Evolutionary conservation across 805 yeast genomes (phyloP).

Genomic region (Candida mattraensis): DNA sequence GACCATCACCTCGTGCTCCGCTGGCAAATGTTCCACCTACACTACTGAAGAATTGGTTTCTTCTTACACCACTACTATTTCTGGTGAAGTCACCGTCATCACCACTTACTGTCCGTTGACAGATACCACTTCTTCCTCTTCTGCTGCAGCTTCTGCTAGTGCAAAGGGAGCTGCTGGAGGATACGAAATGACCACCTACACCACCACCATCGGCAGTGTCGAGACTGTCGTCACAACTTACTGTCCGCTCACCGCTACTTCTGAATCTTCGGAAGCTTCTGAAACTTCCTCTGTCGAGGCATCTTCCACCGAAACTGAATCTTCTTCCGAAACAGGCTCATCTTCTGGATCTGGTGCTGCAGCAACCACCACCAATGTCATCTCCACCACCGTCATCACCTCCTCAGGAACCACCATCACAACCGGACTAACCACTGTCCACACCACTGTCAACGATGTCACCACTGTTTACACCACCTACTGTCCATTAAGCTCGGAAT

Average conservation of each 20-base stretch:
- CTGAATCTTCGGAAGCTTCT: conserved; percentile 3
- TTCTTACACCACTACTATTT: conserved; percentile 21
- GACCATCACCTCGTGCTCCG: conserved; percentile 17
- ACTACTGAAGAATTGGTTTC: conserved; percentile 22
- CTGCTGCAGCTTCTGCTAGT: conserved; percentile 8
- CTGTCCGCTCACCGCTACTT: conserved; percentile 15
- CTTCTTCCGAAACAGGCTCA: too few species aligned
- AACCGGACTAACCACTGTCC: conserved; percentile 11
- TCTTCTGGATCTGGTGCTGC: too few species aligned
- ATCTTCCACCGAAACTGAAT: conserved; percentile 4
- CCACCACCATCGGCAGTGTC: conserved; percentile 15
- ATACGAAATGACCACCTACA: conserved; percentile 12
- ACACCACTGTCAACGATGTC: conserved; percentile 13
- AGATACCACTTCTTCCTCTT: conserved; percentile 4
- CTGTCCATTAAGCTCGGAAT: conserved; percentile 17
- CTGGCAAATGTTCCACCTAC: conserved; percentile 13
- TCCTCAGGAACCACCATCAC: conserved; percentile 8
- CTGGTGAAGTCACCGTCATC: conserved; percentile 19
- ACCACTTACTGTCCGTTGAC: conserved; percentile 26
- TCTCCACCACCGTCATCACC: conserved; percentile 8
- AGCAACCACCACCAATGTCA: too few species aligned
- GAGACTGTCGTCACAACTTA: conserved; percentile 20
- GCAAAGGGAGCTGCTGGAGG: conserved; percentile 18
- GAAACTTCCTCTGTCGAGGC: not conserved
- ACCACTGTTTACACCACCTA: conserved; percentile 21